A percentile compares a stretch with the other conserved stretches of the same genome.
phyloP scores from a whole-genome alignment of 208 protist species.

The Leishmania braziliensis region DNA sequence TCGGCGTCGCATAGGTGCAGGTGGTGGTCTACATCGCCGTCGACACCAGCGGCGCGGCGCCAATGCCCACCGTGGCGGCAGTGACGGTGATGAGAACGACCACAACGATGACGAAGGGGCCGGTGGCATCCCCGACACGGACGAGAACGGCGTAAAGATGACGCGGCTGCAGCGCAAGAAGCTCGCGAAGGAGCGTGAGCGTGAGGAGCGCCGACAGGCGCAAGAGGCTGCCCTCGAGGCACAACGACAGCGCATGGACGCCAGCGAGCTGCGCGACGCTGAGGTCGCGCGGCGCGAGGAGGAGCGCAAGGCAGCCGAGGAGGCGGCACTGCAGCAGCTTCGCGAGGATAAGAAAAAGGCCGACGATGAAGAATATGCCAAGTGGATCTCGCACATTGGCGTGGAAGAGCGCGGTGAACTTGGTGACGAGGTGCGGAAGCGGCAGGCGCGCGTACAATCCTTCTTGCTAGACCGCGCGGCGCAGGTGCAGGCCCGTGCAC shows the following conservation, averaged over 20 bases:
- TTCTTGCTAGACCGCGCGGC: slow-evolving; percentile 42
- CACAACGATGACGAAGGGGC: slow-evolving; percentile 10
- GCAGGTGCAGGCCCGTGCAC: slow-evolving; percentile 30
- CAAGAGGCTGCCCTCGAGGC: slow-evolving; percentile 38
- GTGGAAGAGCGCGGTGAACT: slow-evolving; percentile 76
- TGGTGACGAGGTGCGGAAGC: slow-evolving; percentile 45
- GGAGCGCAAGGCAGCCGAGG: slow-evolving; percentile 37
- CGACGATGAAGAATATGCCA: slow-evolving; percentile 70
- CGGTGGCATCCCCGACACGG: slow-evolving; percentile 5
- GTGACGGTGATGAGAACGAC: slow-evolving; percentile 18
- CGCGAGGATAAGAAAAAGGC: slow-evolving; percentile 53
- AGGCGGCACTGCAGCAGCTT: slow-evolving; percentile 60
- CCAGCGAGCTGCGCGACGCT: slow-evolving; percentile 14
- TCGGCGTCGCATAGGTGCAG: neutral
- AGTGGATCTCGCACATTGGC: slow-evolving; percentile 63
- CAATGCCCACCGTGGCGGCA: neutral
- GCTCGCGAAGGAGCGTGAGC: slow-evolving; percentile 57
- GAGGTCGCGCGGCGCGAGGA: slow-evolving; percentile 35
- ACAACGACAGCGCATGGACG: slow-evolving; percentile 28
- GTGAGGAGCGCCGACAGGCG: slow-evolving; percentile 50
- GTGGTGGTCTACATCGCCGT: slow-evolving; percentile 6
- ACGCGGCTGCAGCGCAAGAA: slow-evolving; percentile 69
- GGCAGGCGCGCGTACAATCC: slow-evolving; percentile 30
- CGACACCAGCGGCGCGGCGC: slow-evolving; percentile 2
- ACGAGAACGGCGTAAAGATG: slow-evolving; percentile 29